Base-by-base conservation (phyloP, 331 rosid species). In the Erythrophleum ivorense region DNA sequence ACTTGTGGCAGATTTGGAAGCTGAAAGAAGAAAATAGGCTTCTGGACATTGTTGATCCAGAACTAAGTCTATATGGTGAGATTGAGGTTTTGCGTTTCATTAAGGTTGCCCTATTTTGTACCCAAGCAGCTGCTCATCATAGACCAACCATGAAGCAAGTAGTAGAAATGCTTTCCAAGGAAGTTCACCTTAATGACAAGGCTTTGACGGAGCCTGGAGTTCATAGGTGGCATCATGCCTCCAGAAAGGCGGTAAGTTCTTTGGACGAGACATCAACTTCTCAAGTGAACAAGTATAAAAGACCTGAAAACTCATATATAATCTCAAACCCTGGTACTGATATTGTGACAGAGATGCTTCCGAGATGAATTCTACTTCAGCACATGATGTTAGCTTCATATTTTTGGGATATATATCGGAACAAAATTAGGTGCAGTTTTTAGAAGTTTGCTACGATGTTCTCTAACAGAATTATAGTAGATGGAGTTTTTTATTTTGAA, bases 71-170 rank as follows among this genome's bases (percentile, higher is more conserved):
- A 0, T 87, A 89, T 71, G 90, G 92, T 1, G 87, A 87, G 76
- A 78, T n/a, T 0, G 91, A 91, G 86, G 94, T 88, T 71, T 34
- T 83, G 76, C 88, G 92, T 80, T 93, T 85, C 85, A 89, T 91
- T 16, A 84, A 84, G 75, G 91, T 93, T 71, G 98, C 93, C 36
- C 83, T 95, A 40, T 95, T 95, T 78, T 93, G 98, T 80, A 95
- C 98, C 18, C 98, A 91, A 88, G 88, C 89, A 7, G 76, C 87
- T 46, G 88, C 92, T 34, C 84, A 87, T 14, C 98, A 90, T 58
- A 88, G 98, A 72, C 98, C 98, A 1, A 73, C 79, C 77, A 95
- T 95, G 96, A 90, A 78, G 85, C 98, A 95, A 86, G 97, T 90
- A 9, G 83, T 88, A 76, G 79, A 95, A 74, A 95, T 95, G 98